Conservation (phyloP, 768 basidiomycete genomes). For the Psilocybe tampanensis region DNA sequence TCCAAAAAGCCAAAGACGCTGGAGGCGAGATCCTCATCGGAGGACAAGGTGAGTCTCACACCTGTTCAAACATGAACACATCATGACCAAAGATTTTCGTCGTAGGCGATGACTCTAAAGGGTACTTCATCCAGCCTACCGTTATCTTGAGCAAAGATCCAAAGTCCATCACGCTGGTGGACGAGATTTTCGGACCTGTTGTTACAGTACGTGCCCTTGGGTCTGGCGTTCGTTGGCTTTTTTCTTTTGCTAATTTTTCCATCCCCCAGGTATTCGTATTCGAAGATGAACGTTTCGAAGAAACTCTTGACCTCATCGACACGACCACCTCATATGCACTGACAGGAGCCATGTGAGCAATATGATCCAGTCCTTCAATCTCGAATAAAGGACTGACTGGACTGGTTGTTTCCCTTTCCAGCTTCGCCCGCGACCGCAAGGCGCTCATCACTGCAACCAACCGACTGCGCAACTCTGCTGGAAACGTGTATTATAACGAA, state of each 20-base stretch:
- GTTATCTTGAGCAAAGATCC: slow-evolving; percentile 93
- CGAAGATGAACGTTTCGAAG: slow-evolving; percentile 83
- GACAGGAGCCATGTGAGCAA: slow-evolving; percentile 87
- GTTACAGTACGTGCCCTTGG: slow-evolving; percentile 61
- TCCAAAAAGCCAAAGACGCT: slow-evolving; percentile 82
- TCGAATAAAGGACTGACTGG: not conserved
- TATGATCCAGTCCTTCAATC: slow-evolving; percentile 9
- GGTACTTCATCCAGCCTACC: slow-evolving; percentile 94
- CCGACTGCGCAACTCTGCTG: slow-evolving; percentile 86
- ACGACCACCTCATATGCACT: slow-evolving; percentile 85
- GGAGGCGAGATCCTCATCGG: slow-evolving; percentile 92
- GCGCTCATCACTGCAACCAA: slow-evolving; percentile 82
- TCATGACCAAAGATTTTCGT: not conserved
- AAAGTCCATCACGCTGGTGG: slow-evolving; percentile 82
- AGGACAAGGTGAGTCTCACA: slow-evolving; percentile 60
- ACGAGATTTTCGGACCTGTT: slow-evolving; percentile 98
- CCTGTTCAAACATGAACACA: not conserved
- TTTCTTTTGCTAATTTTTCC: slow-evolving; percentile 4
- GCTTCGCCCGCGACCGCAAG: slow-evolving; percentile 82
- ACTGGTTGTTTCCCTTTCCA: slow-evolving; percentile 30
- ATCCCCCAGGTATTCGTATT: slow-evolving; percentile 75
- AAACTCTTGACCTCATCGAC: slow-evolving; percentile 87
- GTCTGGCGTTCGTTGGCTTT: not conserved
- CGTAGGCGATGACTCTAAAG: slow-evolving; percentile 83
- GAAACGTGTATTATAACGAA: slow-evolving; percentile 98